These are phyloP conservation scores for Adansonia digitata DNA, from an alignment of 345 rosid genomes.

Conservation along the genomic window DNA sequence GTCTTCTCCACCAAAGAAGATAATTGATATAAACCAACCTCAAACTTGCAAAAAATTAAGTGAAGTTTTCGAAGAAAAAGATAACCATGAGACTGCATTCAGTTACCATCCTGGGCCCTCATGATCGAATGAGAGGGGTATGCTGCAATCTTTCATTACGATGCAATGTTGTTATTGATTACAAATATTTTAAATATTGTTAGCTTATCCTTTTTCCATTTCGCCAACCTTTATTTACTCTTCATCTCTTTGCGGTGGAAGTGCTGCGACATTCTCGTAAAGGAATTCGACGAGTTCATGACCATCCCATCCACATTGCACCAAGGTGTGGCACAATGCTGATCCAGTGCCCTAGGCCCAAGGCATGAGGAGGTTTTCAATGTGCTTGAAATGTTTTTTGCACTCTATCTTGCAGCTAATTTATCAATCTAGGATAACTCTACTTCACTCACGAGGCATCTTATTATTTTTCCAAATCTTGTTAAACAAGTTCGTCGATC, in stretches of 20 bases:
- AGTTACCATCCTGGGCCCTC: conserved; percentile 97
- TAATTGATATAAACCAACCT: conserved; percentile 59
- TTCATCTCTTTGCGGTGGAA: conserved; percentile 65
- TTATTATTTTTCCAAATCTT: no score
- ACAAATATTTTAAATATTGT: not conserved
- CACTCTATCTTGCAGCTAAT: no score
- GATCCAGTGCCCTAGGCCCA: conserved; percentile 27
- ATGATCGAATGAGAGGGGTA: conserved; percentile 84
- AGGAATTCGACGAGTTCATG: conserved; percentile 97
- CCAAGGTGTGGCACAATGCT: conserved; percentile 86
- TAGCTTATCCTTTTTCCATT: not conserved
- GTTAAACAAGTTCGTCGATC: no score
- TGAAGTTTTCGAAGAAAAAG: conserved; percentile 72
- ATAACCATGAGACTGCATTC: conserved; percentile 79
- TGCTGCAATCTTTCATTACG: not conserved
- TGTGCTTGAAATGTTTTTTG: no score
- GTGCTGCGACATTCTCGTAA: conserved; percentile 80
- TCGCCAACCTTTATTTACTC: not conserved
- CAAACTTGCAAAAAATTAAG: conserved; percentile 84
- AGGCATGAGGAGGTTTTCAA: not conserved
- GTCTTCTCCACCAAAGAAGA: conserved; percentile 36
- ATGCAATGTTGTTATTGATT: not conserved
- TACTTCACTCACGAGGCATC: no score
- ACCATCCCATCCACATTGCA: conserved; percentile 77
- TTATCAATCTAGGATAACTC: no score